Base-by-base conservation (phyloP, 768 basidiomycete species). In the Kockovaella imperatae region DNA sequence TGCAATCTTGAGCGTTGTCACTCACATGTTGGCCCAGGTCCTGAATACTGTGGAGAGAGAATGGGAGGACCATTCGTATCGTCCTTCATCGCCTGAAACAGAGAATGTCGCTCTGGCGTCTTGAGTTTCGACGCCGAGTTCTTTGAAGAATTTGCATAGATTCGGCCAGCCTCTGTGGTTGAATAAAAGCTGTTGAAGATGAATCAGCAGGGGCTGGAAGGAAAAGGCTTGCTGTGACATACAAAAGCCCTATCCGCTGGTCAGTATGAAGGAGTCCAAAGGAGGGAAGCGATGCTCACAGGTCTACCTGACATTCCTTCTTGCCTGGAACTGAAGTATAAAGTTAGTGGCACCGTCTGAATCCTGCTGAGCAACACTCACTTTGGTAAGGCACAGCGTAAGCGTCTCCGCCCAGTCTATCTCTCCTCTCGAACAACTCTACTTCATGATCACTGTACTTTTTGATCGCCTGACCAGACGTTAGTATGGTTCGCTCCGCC, bases 241-340 rank as follows among this genome's bases (percentile, higher is more conserved):
- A 42, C 40, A 25, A 42, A 42, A 5, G 40, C 40, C 6, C 40
- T 42, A n/a, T n/a, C n/a, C n/a, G 40, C 8, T n/a, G 24, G 40
- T 42, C 40, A 42, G 40, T 26, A 11, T 40, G 13, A 40, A 15
- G 40, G 23, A 17, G 24, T 8, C 20, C n/a, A 42, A 26, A 23
- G 17, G 5, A n/a, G n/a, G n/a, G n/a, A n/a, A n/a, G n/a, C n/a
- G n/a, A n/a, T n/a, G n/a, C 46, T 40, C 21, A 47, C 46, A 36
- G 38, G 29, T 47, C 46, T n/a, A 35, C 34, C 23, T 18, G 30
- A 38, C 46, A 47, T 38, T 20, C 23, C 28, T 47, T 36, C 21
- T 47, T 38, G 35, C 46, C 46, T 23, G 46, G 46, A 28, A n/a
- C 46, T 47, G 24, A 18, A n/a, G 23, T 8, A 17, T 15, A 41